Evolutionary conservation across 768 basidiomycete genomes (phyloP), one percentile per base, ranked within the genome.

Genomic region (Suillus americanus): DNA sequence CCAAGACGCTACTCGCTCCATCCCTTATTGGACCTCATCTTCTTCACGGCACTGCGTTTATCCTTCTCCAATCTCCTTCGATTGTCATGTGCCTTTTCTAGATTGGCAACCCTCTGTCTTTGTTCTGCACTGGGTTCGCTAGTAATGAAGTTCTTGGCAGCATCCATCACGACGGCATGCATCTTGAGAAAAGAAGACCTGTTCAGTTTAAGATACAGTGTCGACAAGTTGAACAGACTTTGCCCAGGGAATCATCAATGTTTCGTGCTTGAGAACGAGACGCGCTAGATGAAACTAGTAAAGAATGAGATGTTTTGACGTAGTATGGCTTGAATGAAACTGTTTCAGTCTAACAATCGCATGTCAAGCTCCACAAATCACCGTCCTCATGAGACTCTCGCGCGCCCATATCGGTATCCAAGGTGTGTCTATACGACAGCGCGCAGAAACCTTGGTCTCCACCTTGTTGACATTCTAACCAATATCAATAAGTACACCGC

Each of bases 181-280:
- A 78, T 60, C 76, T 76, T 57, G 48, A 54, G 46, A n/a, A n/a
- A 3, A 35, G 25, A 14, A 50, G 25, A 20, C 35, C 33, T 3
- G 43, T 12, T 20, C 3, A 35, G n/a, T 23, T n/a, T 57, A 50
- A 16, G 6, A 59, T 38, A 14, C 28, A 59, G 4, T 18, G 3
- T 48, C n/a, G 35, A 57, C 60, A 28, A 59, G 23, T 56, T 63
- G 12, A 33, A 64, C 74, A 18, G 50, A 86, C 92, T 81, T 91
- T 93, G 5, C 77, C 68, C 46, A 94, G 78, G 66, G 88, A 89
- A 63, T 93, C 90, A 12, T 89, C 85, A 20, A 92, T 75, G 66
- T 93, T 94, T 69, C 88, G 85, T 2, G 89, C 78, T 71, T 94
- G 92, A 12, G 91, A 92, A n/a, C 92, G 89, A 66, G 86, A 83